Conservation (phyloP, 2,329 filamentous ascomycete species). For the Botryosphaeria dothidea region DNA sequence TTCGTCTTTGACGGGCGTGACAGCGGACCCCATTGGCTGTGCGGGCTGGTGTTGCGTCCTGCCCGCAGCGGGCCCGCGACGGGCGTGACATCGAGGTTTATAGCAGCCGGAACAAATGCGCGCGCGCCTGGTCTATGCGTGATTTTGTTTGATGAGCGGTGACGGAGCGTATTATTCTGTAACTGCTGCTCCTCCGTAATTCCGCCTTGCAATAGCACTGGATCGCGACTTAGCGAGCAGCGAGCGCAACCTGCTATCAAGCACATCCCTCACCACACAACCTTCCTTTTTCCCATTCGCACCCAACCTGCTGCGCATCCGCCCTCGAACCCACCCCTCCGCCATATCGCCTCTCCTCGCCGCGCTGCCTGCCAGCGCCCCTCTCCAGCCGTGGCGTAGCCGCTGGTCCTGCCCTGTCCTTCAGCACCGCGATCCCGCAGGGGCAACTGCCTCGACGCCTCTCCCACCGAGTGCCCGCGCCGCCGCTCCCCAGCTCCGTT, state of each 20-base stretch:
- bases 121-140: constrained; percentile 16
- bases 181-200: constrained; percentile 19
- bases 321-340: constrained; percentile 15
- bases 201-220: constrained; percentile 18
- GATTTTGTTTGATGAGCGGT: constrained; percentile 18
- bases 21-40: background rate
- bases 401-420: constrained; percentile 4
- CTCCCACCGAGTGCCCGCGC: constrained; percentile 9
- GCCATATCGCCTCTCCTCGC: background rate
- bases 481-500: constrained; percentile 6
- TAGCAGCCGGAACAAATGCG: constrained; percentile 17
- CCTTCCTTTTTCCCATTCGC: constrained; percentile 11
- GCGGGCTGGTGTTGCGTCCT: background rate
- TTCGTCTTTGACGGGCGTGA: constrained; percentile 3
- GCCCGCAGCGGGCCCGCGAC: background rate
- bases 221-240: constrained; percentile 13
- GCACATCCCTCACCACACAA: constrained; percentile 17
- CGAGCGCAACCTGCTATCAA: constrained; percentile 19
- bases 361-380: constrained; percentile 14
- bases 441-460: constrained; percentile 19
- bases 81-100: constrained; percentile 1
- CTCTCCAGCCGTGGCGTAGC: constrained; percentile 11
- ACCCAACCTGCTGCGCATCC: constrained; percentile 1
- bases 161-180: constrained; percentile 18
- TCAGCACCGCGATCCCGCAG: constrained; percentile 19